Base-by-base conservation (phyloP, 441 rosid species). In the Corymbia calophylla region DNA sequence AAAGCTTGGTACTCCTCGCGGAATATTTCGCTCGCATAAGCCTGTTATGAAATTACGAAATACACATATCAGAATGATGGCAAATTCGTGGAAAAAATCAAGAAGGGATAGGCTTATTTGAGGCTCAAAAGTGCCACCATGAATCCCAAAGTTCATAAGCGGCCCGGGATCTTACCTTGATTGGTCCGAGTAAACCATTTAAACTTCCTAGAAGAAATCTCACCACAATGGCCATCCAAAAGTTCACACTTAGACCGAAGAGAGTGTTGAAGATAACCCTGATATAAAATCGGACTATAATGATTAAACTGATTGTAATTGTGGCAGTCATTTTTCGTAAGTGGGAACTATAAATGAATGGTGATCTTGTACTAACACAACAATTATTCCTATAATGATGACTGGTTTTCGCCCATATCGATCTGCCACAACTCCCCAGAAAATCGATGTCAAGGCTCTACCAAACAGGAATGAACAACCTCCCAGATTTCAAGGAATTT, bases 321-420 rank as follows among this genome's bases (percentile, higher is more conserved):
- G 27, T 13, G 11, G 9, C 39, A 60, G 85, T 47, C 90, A 81
- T 27, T 86, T 64, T 29, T 31, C 48, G 21, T 56, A 87, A 44
- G 2, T 19, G 16, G 56, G 44, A 23, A 87, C 48, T 27, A 73
- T 85, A 39, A n/a, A 47, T 49, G 51, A 80, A 62, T 86, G 84
- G 84, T 44, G n/a, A 77, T 6, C 17, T 13, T 25, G 51, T 62
- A 94, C 99, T 94, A 88, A 97, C 99, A 97, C 97, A 87, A 97
- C 9, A 25, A 88, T 39, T 3, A 93, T 94, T 84, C 99, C 98
- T 1, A 96, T 89, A 80, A 97, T 90, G 32, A 96, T 96, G 6
- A 96, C 96, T 82, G 99, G 99, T 89, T 96, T 97, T 93, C 99
- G 95, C 89, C 99, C 99, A 88, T 94, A 94, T 51, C 96, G 97